Evolutionary conservation across 2,329 filamentous ascomycete genomes (phyloP).

Genomic region (Colletotrichum shisoi): DNA sequence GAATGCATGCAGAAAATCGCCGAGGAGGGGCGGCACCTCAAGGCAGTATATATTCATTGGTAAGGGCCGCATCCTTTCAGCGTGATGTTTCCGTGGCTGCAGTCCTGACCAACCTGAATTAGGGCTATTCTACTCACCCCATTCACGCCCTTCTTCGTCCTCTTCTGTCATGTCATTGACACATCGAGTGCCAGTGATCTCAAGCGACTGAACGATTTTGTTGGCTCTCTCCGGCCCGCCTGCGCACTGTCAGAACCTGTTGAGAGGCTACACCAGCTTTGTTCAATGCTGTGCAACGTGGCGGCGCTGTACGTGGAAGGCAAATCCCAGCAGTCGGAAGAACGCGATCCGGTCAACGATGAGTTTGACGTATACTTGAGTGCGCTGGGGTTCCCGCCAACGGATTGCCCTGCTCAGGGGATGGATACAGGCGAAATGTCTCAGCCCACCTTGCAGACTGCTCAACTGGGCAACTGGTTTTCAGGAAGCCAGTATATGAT

Average conservation of each 20-base stretch:
- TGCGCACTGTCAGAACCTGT: slow-evolving; percentile 36
- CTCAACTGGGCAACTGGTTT: slow-evolving; percentile 71
- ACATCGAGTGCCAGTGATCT: slow-evolving; percentile 63
- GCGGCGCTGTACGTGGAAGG: slow-evolving; percentile 69
- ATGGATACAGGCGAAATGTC: slow-evolving; percentile 46
- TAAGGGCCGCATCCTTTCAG: slow-evolving; percentile 43
- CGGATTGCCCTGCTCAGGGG: slow-evolving; percentile 41
- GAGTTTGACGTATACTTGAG: slow-evolving; percentile 72
- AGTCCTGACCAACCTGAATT: slow-evolving; percentile 30
- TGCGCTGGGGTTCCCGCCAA: slow-evolving; percentile 68
- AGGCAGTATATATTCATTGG: slow-evolving; percentile 62
- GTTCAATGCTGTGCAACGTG: slow-evolving; percentile 67
- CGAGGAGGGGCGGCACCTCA: slow-evolving; percentile 50
- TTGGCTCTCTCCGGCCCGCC: slow-evolving; percentile 51
- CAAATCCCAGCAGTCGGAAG: slow-evolving; percentile 59
- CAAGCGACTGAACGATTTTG: slow-evolving; percentile 63
- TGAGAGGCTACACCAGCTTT: slow-evolving; percentile 66
- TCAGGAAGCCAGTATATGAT: slow-evolving; percentile 71
- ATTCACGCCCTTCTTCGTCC: slow-evolving; percentile 66
- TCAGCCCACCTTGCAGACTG: slow-evolving; percentile 45
- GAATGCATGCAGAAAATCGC: slow-evolving; percentile 53
- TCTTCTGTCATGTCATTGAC: slow-evolving; percentile 67
- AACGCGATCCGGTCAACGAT: slow-evolving; percentile 60
- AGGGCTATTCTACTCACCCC: slow-evolving; percentile 65
- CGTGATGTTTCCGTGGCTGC: slow-evolving; percentile 3